These are phyloP conservation scores for Luffa aegyptiaca DNA, from an alignment of 306 rosid genomes.

Conservation along the genomic window DNA sequence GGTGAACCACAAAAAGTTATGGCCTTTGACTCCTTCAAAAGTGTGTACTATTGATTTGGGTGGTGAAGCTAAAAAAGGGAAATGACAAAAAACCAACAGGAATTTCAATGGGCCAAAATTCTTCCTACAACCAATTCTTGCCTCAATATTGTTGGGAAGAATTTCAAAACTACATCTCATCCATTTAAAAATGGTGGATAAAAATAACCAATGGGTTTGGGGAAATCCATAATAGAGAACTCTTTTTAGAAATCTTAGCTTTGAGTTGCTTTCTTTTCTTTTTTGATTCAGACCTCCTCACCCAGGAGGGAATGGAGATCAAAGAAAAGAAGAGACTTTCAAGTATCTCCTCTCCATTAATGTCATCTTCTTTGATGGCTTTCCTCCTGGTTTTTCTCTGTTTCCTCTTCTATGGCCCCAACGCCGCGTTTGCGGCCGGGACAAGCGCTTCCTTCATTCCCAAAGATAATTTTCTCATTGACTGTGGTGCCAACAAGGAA, in stretches of 20 bases:
- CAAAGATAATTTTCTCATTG: slow-evolving; percentile 59
- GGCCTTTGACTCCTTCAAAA: background rate
- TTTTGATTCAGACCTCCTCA: slow-evolving; percentile 31
- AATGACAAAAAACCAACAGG: background rate
- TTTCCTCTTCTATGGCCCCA: slow-evolving; percentile 13
- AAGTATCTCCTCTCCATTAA: slow-evolving; percentile 5
- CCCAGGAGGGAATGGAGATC: slow-evolving; percentile 74
- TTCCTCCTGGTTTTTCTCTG: slow-evolving; percentile 49
- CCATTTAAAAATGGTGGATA: slow-evolving; percentile 6
- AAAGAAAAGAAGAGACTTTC: slow-evolving; percentile 16
- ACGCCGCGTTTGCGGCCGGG: background rate
- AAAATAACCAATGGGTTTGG: background rate
- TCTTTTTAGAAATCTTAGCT: slow-evolving; percentile 12
- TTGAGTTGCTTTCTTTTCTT: slow-evolving; percentile 12
- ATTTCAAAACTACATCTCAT: background rate
- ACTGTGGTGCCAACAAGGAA: slow-evolving; percentile 50
- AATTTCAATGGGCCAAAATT: background rate
- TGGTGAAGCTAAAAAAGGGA: slow-evolving; percentile 6
- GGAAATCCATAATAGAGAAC: background rate
- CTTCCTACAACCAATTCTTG: background rate
- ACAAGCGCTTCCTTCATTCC: slow-evolving; percentile 32
- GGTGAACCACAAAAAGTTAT: background rate
- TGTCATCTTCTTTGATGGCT: slow-evolving; percentile 38
- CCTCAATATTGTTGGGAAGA: background rate
- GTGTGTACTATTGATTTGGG: background rate